Conservation (phyloP, 2,329 filamentous ascomycete species). For the Ophiosphaerella herpotricha region DNA sequence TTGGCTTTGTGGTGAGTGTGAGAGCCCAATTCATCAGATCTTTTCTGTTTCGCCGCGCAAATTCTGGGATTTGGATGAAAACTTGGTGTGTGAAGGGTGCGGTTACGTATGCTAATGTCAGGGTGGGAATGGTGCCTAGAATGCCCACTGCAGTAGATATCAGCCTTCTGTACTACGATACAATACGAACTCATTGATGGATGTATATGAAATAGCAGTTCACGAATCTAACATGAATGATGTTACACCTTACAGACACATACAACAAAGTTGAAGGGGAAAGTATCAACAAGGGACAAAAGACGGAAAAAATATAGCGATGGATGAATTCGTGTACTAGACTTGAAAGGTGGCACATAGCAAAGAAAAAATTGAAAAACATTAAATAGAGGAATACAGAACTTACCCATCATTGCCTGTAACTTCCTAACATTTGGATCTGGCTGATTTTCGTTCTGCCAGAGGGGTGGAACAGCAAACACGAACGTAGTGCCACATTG, state of each 20-base stretch:
- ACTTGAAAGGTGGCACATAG: too few relatives aligned
- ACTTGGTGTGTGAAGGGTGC: slow-evolving; percentile 44
- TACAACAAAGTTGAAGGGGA: too few relatives aligned
- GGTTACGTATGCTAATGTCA: slow-evolving; percentile 40
- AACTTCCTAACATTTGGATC: slow-evolving; percentile 31
- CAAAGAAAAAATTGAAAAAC: too few relatives aligned
- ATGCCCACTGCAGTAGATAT: slow-evolving; percentile 27
- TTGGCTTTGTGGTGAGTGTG: slow-evolving; percentile 16
- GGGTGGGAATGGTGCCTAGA: slow-evolving; percentile 37
- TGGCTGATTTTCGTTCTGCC: slow-evolving; percentile 41
- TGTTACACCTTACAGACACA: too few relatives aligned
- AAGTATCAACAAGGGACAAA: too few relatives aligned
- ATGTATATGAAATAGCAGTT: too few relatives aligned
- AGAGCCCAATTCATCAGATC: slow-evolving; percentile 33
- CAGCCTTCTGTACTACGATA: not conserved
- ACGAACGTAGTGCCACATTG: slow-evolving; percentile 40
- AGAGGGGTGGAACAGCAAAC: slow-evolving; percentile 39
- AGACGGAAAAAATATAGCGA: not conserved
- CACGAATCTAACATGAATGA: too few relatives aligned
- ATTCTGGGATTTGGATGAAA: slow-evolving; percentile 37
- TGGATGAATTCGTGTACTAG: too few relatives aligned
- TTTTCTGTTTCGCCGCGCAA: slow-evolving; percentile 29
- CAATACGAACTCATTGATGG: too few relatives aligned
- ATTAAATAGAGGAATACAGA: not conserved
- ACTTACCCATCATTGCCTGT: slow-evolving; percentile 37